A percentile compares a stretch with the other conserved stretches of the same genome.
These are phyloP conservation scores for Trypanosoma vivax DNA, from an alignment of 208 protist species.

Conservation along the genomic window DNA sequence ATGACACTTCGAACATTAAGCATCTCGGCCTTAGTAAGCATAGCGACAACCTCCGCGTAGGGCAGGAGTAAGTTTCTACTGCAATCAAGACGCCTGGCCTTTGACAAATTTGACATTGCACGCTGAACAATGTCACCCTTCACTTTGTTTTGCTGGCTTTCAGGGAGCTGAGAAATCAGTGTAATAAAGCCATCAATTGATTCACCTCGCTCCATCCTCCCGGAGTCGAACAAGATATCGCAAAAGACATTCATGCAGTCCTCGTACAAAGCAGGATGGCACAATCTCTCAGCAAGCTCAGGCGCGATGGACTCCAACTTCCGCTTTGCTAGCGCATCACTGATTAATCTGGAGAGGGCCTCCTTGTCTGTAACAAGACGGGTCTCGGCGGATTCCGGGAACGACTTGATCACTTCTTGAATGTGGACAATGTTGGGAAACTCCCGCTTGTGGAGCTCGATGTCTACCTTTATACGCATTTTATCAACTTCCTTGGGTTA, in stretches of 20 bases:
- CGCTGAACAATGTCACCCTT: slow-evolving; percentile 65
- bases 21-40: slow-evolving; percentile 58
- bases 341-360: slow-evolving; percentile 41
- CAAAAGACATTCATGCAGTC: slow-evolving; percentile 71
- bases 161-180: slow-evolving; percentile 49
- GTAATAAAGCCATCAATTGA: slow-evolving; percentile 58
- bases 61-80: slow-evolving; percentile 61
- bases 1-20: slow-evolving; percentile 60
- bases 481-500: not conserved
- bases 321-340: slow-evolving; percentile 37
- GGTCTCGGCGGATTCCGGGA: slow-evolving; percentile 33
- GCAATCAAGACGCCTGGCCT: slow-evolving; percentile 61
- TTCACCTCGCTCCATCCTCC: slow-evolving; percentile 47
- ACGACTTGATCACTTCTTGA: slow-evolving; percentile 39
- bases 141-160: slow-evolving; percentile 26
- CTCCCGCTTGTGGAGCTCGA: slow-evolving; percentile 67
- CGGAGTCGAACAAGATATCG: slow-evolving; percentile 53
- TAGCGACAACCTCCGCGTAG: slow-evolving; percentile 75
- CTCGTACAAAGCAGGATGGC: slow-evolving; percentile 27
- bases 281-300: slow-evolving; percentile 59
- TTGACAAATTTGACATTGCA: slow-evolving; percentile 62
- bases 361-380: slow-evolving; percentile 62
- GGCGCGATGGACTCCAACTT: slow-evolving; percentile 44
- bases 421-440: slow-evolving; percentile 37
- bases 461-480: slow-evolving; percentile 78